These are phyloP conservation scores for Phytophthora cactorum DNA, from an alignment of 352 stramenopile genomes.

Conservation along the genomic window DNA sequence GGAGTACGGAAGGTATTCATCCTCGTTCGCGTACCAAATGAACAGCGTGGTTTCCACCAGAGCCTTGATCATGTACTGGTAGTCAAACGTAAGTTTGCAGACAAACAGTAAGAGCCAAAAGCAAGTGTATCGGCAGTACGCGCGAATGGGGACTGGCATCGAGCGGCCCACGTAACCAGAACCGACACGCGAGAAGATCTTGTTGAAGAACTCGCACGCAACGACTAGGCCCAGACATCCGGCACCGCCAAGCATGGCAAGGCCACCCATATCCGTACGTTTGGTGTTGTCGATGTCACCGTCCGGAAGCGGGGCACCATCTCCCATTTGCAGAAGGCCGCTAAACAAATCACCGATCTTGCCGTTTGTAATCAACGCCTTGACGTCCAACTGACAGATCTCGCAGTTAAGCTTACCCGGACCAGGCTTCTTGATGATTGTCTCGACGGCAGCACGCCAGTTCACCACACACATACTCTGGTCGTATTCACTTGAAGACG, in stretches of 20 bases:
- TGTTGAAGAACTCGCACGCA: constrained; percentile 76
- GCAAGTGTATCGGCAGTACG: constrained; percentile 81
- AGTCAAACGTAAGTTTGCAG: constrained; percentile 85
- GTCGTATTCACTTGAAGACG: constrained; percentile 53
- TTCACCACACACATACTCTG: constrained; percentile 67
- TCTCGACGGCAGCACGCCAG: constrained; percentile 54
- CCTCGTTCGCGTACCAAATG: constrained; percentile 80
- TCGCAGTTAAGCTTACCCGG: constrained; percentile 77
- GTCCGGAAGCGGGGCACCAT: constrained; percentile 32
- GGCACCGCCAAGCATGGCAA: constrained; percentile 66
- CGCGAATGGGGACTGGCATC: constrained; percentile 69
- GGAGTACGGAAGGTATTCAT: constrained; percentile 80
- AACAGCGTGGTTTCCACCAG: constrained; percentile 88
- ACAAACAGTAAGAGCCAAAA: constrained; percentile 83
- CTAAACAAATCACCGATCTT: constrained; percentile 64
- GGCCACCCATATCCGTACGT: constrained; percentile 62
- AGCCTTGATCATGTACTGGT: constrained; percentile 87
- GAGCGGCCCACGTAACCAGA: constrained; percentile 82
- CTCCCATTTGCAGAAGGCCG: constrained; percentile 55
- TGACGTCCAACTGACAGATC: constrained; percentile 73
- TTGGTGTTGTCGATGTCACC: constrained; percentile 35
- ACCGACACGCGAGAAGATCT: constrained; percentile 68
- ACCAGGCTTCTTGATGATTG: constrained; percentile 58
- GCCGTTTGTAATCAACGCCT: constrained; percentile 69
- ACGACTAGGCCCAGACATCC: constrained; percentile 56